These are phyloP conservation scores for Backusella tarrabulga DNA, from an alignment of 192 early-diverging fungal species.

Conservation along the genomic window DNA sequence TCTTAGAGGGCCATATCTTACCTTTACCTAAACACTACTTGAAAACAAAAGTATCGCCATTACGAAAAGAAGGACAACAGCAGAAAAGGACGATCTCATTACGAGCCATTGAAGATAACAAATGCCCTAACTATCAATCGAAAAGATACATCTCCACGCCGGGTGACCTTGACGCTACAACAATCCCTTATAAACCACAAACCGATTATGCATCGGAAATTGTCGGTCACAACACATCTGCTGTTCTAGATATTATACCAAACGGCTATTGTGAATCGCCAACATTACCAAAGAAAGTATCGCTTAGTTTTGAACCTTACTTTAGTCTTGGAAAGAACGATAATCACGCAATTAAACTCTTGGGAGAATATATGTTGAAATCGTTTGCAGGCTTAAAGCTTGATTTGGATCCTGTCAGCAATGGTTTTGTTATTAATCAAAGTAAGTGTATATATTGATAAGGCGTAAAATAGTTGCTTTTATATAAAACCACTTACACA, in stretches of 20 bases:
- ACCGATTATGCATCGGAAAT: slow-evolving; percentile 53
- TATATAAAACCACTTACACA: background rate
- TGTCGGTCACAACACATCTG: slow-evolving; percentile 34
- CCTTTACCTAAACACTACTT: slow-evolving; percentile 34
- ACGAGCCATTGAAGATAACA: background rate
- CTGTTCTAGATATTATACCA: slow-evolving; percentile 17
- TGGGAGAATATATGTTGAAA: slow-evolving; percentile 35
- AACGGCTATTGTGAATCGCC: slow-evolving; percentile 49
- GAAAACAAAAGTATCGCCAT: background rate
- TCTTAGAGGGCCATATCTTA: slow-evolving; percentile 58
- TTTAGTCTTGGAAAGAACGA: background rate
- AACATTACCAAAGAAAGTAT: slow-evolving; percentile 3
- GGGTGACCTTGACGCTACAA: slow-evolving; percentile 23
- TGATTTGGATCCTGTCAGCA: slow-evolving; percentile 25
- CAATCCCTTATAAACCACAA: slow-evolving; percentile 43
- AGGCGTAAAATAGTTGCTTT: background rate
- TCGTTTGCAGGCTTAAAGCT: slow-evolving; percentile 32
- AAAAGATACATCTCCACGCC: slow-evolving; percentile 8
- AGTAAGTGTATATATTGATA: slow-evolving; percentile 30
- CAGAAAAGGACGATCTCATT: background rate
- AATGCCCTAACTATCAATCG: background rate
- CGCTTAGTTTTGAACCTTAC: background rate
- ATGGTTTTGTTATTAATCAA: slow-evolving; percentile 34
- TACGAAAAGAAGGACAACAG: background rate
- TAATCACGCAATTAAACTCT: slow-evolving; percentile 18